A percentile compares a stretch with the other conserved stretches of the same genome.
Evolutionary conservation across 2,329 filamentous ascomycete genomes (phyloP).

Genomic region (Arthrobotrys musiformis): DNA sequence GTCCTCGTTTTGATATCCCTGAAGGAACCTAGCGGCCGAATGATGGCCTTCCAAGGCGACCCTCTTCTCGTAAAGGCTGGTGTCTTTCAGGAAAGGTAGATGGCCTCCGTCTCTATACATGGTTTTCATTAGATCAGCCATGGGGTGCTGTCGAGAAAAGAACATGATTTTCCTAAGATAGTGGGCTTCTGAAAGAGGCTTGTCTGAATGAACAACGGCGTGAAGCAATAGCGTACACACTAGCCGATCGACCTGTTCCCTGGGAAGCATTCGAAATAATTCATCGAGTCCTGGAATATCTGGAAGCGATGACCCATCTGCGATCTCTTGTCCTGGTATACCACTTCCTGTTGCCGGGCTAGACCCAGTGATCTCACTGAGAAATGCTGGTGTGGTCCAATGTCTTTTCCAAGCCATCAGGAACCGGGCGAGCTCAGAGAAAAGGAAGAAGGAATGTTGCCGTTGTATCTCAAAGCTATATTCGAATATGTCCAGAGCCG

Average conservation of each 20-base stretch:
- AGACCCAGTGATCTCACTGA: background rate
- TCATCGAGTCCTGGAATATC: conserved; percentile 12
- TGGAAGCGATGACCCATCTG: background rate
- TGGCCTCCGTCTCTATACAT: background rate
- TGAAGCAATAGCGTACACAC: conserved; percentile 19
- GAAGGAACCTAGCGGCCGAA: conserved; percentile 4
- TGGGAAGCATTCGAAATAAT: conserved; percentile 12
- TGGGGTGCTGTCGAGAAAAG: background rate
- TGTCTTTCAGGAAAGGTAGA: background rate
- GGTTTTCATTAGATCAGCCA: background rate
- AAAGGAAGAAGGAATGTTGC: conserved; percentile 1
- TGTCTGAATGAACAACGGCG: background rate
- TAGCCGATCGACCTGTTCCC: conserved; percentile 5
- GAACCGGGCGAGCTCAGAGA: conserved; percentile 18
- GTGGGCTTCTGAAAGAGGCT: background rate
- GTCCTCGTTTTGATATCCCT: background rate
- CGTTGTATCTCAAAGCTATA: background rate
- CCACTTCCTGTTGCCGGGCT: background rate
- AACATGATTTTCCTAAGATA: background rate
- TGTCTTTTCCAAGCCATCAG: conserved; percentile 30
- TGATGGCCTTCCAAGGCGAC: conserved; percentile 1
- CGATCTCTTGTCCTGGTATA: background rate
- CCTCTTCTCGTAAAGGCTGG: background rate
- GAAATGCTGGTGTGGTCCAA: conserved; percentile 17
- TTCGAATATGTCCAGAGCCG: conserved; percentile 31